Base-by-base conservation (phyloP, 2,329 filamentous ascomycete genomes). In the Dothideomycetes sp. region DNA sequence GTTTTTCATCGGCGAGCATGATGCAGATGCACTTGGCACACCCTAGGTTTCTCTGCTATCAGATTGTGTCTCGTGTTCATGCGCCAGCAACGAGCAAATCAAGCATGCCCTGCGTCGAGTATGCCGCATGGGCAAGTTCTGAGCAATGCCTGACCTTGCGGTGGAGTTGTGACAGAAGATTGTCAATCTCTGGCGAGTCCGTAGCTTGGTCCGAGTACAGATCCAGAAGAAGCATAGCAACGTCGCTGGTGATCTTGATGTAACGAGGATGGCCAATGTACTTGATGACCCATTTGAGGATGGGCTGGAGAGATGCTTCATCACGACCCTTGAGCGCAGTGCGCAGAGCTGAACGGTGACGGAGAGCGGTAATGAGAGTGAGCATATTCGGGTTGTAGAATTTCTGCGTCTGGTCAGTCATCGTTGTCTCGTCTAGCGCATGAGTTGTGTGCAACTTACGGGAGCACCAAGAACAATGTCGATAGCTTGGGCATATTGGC, bases 91-190 rank as follows among this genome's bases (percentile, higher is more conserved):
- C 76, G 48, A 84, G 62, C 67, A 84, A 82, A 52, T 89, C 84
- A 49, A 96, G 64, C 88, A 96, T 95, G 2, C 89, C 91, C 50
- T 75, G 75, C 9, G 85, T 88, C 63, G 83, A 78, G 51, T 77
- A 80, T 2, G 89, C 88, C 55, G 83, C 73, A 63, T 94, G 84
- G 16, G 86, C 84, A 54, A 82, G 78, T 61, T 93, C 85, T 9
- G 88, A 82, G 60, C 91, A 84, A 28, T 74, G 67, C 47, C 76
- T 73, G 15, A 96, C 89, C 27, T 80, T 70, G 32, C 72, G 67
- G 56, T 82, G 78, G 48, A 95, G 67, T 34, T 69, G 70, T 51
- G 76, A 71, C 53, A 96, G 78, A 34, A 80, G 71, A 35, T 70
- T 70, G 46, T 84, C 79, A 42, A 96, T 73, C 58, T 84, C 78